Evolutionary conservation across 371 early-diverging fungal genomes (phyloP), one percentile per base, ranked within the genome.

Genomic region (Rhizopus arrhizus): DNA sequence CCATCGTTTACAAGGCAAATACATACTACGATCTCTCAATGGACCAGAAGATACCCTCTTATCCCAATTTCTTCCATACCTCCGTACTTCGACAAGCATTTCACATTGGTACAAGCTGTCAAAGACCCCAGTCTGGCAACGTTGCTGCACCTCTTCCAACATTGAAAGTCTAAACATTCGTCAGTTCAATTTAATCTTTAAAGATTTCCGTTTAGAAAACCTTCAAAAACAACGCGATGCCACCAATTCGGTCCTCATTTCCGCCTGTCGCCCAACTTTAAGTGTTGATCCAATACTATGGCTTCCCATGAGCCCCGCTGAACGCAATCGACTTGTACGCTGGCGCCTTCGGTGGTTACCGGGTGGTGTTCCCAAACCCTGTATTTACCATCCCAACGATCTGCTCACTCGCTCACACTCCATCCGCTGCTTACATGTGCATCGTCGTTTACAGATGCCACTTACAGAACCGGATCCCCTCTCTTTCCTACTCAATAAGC

Each of bases 301-400:
- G 41, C 15, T 56, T 5, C 56, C 56, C 9, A 45, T 45, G 42
- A 16, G 32, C 4, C 11, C 29, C 16, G 6, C 42, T 43, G 45
- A 40, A 5, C 28, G 56, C 8, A 56, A 45, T 45, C 56, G 56
- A 13, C 65, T 60, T 3, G 32, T 56, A n/a, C 56, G 61, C 3
- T 61, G 61, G 61, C 55, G 61, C 16, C 46, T 61, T 5, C 55
- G 61, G 11, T 53, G 61, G 42, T 36, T 61, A 2, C 59, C 61
- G n/a, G n/a, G n/a, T n/a, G n/a, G n/a, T n/a, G n/a, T n/a, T n/a
- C n/a, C n/a, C n/a, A n/a, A n/a, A n/a, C n/a, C n/a, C n/a, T n/a
- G n/a, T n/a, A n/a, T n/a, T n/a, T n/a, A n/a, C n/a, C n/a, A n/a
- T n/a, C n/a, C n/a, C n/a, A n/a, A n/a, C n/a, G n/a, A n/a, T n/a